A percentile compares a stretch with the other conserved stretches of the same genome.
Conservation (phyloP, 1,284 basidiomycete species). For the Moniliophthora roreri region DNA sequence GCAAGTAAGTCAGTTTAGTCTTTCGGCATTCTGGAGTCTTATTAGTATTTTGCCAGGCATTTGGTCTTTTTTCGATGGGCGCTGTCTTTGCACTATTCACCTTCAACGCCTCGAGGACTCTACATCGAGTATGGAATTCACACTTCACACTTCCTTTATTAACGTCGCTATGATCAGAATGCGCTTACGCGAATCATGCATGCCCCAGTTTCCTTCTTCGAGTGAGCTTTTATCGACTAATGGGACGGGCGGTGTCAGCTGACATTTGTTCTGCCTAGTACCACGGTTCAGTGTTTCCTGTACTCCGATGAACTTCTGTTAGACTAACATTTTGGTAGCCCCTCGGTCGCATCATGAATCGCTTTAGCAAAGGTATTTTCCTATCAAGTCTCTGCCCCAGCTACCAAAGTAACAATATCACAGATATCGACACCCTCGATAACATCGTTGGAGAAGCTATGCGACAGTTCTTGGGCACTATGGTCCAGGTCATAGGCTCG, state of each 20-base stretch:
- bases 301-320: not conserved
- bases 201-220: slow-evolving; percentile 87
- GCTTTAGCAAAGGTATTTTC: slow-evolving; percentile 63
- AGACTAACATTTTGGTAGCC: slow-evolving; percentile 45
- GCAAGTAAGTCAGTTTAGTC: slow-evolving; percentile 17
- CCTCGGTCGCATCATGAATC: slow-evolving; percentile 86
- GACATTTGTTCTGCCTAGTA: not conserved
- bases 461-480: not conserved
- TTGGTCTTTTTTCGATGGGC: slow-evolving; percentile 56
- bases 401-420: too few species aligned
- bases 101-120: slow-evolving; percentile 55
- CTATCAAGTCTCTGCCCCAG: too few species aligned
- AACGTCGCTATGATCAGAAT: slow-evolving; percentile 26
- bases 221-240: slow-evolving; percentile 28
- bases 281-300: slow-evolving; percentile 18
- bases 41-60: slow-evolving; percentile 28
- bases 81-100: slow-evolving; percentile 52
- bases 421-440: slow-evolving; percentile 82
- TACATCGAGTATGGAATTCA: slow-evolving; percentile 29
- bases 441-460: slow-evolving; percentile 58
- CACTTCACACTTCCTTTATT: not conserved
- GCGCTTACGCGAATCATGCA: slow-evolving; percentile 66
- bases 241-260: not conserved
- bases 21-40: not conserved
- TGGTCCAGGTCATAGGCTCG: slow-evolving; percentile 57